Evolutionary conservation across 257 asterid genomes (phyloP), one percentile per base, ranked within the genome.

Genomic region (Primulina eburnea): DNA sequence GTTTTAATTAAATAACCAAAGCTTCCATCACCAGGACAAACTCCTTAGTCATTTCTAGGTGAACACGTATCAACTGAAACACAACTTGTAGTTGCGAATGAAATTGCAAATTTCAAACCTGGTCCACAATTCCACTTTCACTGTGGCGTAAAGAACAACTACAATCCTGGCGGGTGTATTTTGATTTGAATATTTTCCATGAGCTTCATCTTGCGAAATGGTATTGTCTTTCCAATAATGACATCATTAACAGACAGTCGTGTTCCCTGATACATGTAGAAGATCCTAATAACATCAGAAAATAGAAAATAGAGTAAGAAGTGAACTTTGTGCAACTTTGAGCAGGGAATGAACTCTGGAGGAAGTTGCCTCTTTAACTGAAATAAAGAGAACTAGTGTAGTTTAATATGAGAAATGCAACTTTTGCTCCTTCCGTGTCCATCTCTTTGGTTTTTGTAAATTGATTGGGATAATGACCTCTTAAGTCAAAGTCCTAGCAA

Each of bases 51-150:
- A 47, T 47, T 47, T 47, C 56, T 47, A 47, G 56, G 20, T 1
- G 20, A 47, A 4, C 7, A 47, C 20, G 2, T 47, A 47, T 47
- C 3, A 47, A 47, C 7, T 0, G 2, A 47, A 16, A 47, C 20
- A 47, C 18, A 16, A 47, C 20, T 14, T 47, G 12, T 5, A 43
- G n/a, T 4, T 47, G 8, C 2, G 56, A 47, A 47, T 4, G 20
- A 43, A 43, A 47, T 16, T 16, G 56, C 1, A 47, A 16, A 43
- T 47, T 47, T 14, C 2, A 6, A 47, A 47, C 56, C 82, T 90
- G 99, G 77, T 93, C 99, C 29, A 90, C 99, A 58, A 93, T 90
- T n/a, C 99, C 99, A 52, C 85, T 90, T 77, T 93, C 97, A 78
- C 96, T 90, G 71, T 93, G 99, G 3, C 99, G 95, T 70, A 93